Evolutionary conservation across 2,329 filamentous ascomycete genomes (phyloP).

Genomic region (Curvularia sp.): DNA sequence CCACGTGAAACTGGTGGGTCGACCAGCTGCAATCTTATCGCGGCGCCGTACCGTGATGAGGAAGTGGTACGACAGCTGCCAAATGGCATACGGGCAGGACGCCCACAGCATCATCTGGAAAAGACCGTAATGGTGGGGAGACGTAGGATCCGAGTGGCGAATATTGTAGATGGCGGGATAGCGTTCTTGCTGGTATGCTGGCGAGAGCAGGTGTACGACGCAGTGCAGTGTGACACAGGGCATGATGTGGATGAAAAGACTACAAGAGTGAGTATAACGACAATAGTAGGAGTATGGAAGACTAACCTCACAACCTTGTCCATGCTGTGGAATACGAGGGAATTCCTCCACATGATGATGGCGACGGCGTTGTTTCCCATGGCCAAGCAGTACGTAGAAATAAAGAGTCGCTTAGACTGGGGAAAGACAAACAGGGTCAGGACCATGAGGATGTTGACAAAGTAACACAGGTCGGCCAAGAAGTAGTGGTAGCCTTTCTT

Average conservation of each 20-base stretch:
- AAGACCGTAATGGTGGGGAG: slow-evolving; percentile 79
- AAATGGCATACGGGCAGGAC: slow-evolving; percentile 87
- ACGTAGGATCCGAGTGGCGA: slow-evolving; percentile 71
- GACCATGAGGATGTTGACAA: slow-evolving; percentile 86
- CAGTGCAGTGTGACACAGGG: slow-evolving; percentile 93
- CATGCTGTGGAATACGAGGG: slow-evolving; percentile 95
- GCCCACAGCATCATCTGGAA: slow-evolving; percentile 92
- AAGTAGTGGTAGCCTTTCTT: slow-evolving; percentile 90
- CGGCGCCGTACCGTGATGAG: slow-evolving; percentile 93
- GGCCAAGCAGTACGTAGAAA: slow-evolving; percentile 87
- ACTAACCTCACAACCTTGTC: slow-evolving; percentile 89
- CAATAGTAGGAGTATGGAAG: slow-evolving; percentile 5
- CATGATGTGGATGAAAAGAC: slow-evolving; percentile 99
- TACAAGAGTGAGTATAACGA: slow-evolving; percentile 41
- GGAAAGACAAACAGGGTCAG: slow-evolving; percentile 91
- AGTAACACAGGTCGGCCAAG: slow-evolving; percentile 95
- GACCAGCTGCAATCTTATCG: slow-evolving; percentile 93
- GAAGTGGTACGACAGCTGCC: slow-evolving; percentile 93
- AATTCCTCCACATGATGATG: slow-evolving; percentile 99
- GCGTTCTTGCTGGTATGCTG: slow-evolving; percentile 68
- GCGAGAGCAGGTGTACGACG: slow-evolving; percentile 79
- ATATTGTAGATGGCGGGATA: slow-evolving; percentile 90
- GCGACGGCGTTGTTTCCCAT: slow-evolving; percentile 97
- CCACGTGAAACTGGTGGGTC: slow-evolving; percentile 98
- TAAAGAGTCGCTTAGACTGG: slow-evolving; percentile 86